Evolutionary conservation across 345 rosid species (phyloP).

Genomic region (Atalantia buxifolia): DNA sequence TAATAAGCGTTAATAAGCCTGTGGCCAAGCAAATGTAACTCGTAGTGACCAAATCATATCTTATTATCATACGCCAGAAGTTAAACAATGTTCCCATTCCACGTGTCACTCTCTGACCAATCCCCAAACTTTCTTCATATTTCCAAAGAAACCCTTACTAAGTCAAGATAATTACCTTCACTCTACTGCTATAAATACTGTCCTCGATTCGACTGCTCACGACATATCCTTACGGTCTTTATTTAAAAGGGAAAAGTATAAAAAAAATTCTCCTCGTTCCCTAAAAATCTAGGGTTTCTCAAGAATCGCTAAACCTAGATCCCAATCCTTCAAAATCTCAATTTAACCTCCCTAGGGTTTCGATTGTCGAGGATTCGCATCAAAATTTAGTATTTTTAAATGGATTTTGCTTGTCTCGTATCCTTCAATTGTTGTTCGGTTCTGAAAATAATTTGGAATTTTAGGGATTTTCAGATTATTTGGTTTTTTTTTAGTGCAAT

Average conservation of each 20-base stretch:
- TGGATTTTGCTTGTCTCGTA: neutral
- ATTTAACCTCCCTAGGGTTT: neutral
- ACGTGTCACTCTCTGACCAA: too few species aligned
- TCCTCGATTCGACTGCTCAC: neutral
- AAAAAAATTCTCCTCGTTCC: neutral
- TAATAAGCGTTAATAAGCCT: too few species aligned
- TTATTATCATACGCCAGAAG: too few species aligned
- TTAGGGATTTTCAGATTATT: neutral
- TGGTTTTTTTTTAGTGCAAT: neutral
- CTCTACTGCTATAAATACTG: neutral
- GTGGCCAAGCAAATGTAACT: too few species aligned
- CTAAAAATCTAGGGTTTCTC: slow-evolving; percentile 16
- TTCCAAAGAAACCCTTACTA: too few species aligned
- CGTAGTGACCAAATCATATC: too few species aligned
- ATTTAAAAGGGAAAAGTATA: too few species aligned
- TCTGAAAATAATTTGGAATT: neutral
- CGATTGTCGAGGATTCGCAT: neutral
- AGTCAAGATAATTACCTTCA: too few species aligned
- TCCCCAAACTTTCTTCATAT: too few species aligned
- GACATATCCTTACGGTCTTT: neutral
- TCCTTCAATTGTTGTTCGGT: neutral
- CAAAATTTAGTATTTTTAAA: neutral
- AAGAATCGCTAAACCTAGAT: neutral
- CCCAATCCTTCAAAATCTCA: neutral
- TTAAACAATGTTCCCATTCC: too few species aligned